Base-by-base conservation (phyloP, 2,329 filamentous ascomycete genomes). In the Colletotrichum trifolii region DNA sequence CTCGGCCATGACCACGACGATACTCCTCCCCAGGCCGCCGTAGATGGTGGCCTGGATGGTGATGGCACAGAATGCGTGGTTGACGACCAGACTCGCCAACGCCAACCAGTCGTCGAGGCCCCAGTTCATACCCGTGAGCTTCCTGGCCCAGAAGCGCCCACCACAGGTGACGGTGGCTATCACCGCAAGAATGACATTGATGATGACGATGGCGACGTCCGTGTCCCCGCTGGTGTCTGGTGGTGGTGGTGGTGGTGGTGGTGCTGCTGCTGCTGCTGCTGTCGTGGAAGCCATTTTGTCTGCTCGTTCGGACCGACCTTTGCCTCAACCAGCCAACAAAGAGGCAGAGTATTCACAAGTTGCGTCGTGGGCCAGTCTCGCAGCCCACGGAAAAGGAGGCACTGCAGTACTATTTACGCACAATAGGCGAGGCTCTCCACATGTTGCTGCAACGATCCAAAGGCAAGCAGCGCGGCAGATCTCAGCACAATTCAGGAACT, bases 61-160 rank as follows among this genome's bases (percentile, higher is more conserved):
- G 40, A 34, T 54, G 34, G 9, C 49, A 4, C 57, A 60, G 40
- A 60, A 60, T 13, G 17, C 57, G 50, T 60, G 57, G 17, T 60
- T 60, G 2, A 60, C 34, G 2, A 17, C 6, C 34, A 60, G 36
- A 40, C 57, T 54, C 3, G 42, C 49, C 34, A 60, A 17, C 3
- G 57, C 57, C 17, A 60, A 25, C 57, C 57, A 60, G 48, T 60
- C 57, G 49, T 60, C 57, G 2, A 60, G 49, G 8, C 48, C 48
- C 57, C 57, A 60, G 46, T 49, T 49, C 12, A 54, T 12, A 8
- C 57, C 49, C 17, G 57, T 60, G 49, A 60, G 57, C 42, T 60
- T 60, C 40, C 57, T 40, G 25, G 57, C 57, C 57, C 57, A 60
- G 17, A 60, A 60, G 3, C 57, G 35, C 10, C 57, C 57, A 4